Evolutionary conservation across 2,329 filamentous ascomycete genomes (phyloP).

Genomic region (Knufia petricola): DNA sequence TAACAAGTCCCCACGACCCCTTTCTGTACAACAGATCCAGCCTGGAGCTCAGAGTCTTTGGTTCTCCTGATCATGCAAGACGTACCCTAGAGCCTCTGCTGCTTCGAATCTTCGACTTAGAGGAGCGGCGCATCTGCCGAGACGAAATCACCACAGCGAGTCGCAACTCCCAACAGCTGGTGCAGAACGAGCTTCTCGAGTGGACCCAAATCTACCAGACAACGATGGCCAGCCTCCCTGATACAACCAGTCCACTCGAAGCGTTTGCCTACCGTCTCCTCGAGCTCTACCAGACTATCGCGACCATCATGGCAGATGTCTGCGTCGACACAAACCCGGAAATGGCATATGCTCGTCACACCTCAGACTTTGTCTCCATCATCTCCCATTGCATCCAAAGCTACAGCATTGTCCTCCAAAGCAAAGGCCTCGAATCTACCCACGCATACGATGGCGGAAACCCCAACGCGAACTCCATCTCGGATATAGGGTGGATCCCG

Average conservation of each 20-base stretch:
- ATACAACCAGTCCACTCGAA: constrained; percentile 2
- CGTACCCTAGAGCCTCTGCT: constrained; percentile 20
- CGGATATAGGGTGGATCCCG: constrained; percentile 27
- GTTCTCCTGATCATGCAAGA: constrained; percentile 18
- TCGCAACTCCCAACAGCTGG: constrained; percentile 1
- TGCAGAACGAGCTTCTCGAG: constrained; percentile 12
- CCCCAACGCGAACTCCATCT: constrained; percentile 13
- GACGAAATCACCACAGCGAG: constrained; percentile 12
- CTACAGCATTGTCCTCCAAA: not conserved
- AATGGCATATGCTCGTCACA: constrained; percentile 23
- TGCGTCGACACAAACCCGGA: constrained; percentile 23
- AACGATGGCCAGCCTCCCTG: constrained; percentile 7
- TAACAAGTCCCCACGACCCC: constrained; percentile 13
- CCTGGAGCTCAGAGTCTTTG: constrained; percentile 13
- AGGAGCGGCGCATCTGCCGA: constrained; percentile 11
- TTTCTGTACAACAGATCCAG: not conserved
- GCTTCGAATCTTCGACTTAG: constrained; percentile 10
- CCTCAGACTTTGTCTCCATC: constrained; percentile 18
- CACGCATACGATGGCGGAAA: not conserved
- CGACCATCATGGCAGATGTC: constrained; percentile 23
- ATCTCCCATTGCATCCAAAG: constrained; percentile 9
- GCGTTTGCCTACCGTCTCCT: constrained; percentile 28
- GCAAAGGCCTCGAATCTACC: not conserved
- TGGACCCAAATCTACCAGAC: constrained; percentile 23
- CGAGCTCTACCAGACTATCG: constrained; percentile 27